Conservation (phyloP, 1,284 basidiomycete genomes). For the Trametes sp. region DNA sequence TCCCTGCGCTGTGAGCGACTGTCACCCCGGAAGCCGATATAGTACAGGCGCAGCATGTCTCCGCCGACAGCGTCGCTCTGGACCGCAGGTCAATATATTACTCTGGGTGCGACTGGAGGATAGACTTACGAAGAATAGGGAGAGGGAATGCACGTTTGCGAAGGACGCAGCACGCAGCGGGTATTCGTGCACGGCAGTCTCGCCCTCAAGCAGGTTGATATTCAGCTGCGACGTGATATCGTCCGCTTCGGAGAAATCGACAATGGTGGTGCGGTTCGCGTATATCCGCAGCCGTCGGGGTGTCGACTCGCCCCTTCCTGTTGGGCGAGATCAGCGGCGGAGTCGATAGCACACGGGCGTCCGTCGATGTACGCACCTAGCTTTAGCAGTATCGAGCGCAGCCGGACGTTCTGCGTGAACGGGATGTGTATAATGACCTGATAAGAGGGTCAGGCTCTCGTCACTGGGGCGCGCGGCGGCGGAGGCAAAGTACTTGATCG, state of each 20-base stretch:
- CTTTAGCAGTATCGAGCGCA: constrained; percentile 77
- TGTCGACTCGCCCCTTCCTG: constrained; percentile 74
- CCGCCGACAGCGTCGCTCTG: constrained; percentile 70
- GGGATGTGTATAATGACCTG: constrained; percentile 84
- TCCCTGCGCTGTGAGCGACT: constrained; percentile 63
- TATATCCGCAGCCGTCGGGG: constrained; percentile 75
- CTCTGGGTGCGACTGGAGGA: neutral
- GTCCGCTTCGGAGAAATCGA: constrained; percentile 80
- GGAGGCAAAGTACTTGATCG: constrained; percentile 66
- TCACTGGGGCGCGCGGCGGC: constrained; percentile 2
- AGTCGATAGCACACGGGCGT: neutral
- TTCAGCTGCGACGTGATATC: constrained; percentile 71
- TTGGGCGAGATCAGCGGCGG: constrained; percentile 21
- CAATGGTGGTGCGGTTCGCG: constrained; percentile 73
- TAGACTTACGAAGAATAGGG: constrained; percentile 73
- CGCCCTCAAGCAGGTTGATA: constrained; percentile 74
- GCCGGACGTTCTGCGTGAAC: constrained; percentile 78
- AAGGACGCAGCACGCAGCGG: constrained; percentile 79
- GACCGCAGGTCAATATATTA: neutral
- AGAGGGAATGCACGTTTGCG: constrained; percentile 73
- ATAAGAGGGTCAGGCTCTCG: constrained; percentile 1
- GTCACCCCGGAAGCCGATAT: constrained; percentile 84
- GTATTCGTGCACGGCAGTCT: constrained; percentile 74
- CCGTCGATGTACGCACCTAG: constrained; percentile 55
- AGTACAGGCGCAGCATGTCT: constrained; percentile 73